Evolutionary conservation across 2,329 filamentous ascomycete species (phyloP).

Genomic region (Metarhizium rileyi): DNA sequence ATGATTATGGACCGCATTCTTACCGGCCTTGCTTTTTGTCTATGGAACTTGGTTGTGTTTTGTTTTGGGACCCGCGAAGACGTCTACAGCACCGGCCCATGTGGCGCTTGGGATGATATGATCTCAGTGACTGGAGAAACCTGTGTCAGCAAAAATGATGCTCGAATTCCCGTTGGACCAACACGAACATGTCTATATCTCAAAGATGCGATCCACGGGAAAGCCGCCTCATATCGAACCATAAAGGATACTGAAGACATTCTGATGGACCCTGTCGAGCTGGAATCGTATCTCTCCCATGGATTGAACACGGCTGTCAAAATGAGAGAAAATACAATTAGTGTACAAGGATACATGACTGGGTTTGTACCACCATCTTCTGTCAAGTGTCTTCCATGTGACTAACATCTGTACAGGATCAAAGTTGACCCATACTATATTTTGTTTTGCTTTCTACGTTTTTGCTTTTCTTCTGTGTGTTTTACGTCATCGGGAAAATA

Average conservation of each 20-base stretch:
- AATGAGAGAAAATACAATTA: neutral
- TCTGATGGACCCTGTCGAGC: neutral
- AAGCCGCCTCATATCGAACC: no score
- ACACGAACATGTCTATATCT: no score
- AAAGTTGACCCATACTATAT: slow-evolving; percentile 44
- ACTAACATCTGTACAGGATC: slow-evolving; percentile 33
- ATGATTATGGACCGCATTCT: neutral
- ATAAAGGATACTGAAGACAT: no score
- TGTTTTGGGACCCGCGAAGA: neutral
- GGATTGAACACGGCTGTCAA: neutral
- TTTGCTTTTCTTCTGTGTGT: slow-evolving; percentile 11
- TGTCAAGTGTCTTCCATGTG: slow-evolving; percentile 5
- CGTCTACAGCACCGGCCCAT: neutral
- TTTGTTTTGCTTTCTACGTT: slow-evolving; percentile 20
- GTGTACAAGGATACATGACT: slow-evolving; percentile 10
- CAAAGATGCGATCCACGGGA: no score
- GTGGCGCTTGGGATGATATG: neutral
- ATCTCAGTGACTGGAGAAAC: neutral
- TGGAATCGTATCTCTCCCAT: neutral
- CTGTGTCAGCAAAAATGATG: neutral
- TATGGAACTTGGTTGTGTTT: neutral
- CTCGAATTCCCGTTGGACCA: neutral
- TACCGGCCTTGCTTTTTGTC: neutral
- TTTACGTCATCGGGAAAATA: neutral
- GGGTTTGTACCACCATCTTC: slow-evolving; percentile 18